Conservation (phyloP, 2,329 filamentous ascomycete genomes). For the Phyllosticta capitalensis region DNA sequence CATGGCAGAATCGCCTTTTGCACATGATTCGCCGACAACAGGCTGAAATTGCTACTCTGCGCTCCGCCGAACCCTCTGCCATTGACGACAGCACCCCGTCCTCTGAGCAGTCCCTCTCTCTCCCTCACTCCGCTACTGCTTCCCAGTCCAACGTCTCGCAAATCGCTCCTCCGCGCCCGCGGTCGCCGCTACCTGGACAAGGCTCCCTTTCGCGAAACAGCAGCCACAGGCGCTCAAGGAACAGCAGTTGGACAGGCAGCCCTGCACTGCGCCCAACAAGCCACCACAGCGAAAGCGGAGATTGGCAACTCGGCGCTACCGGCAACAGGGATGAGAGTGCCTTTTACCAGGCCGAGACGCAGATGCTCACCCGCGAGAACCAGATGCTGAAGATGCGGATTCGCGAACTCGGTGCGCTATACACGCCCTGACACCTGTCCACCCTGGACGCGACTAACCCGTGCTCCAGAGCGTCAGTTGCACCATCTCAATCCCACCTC, state of each 20-base stretch:
- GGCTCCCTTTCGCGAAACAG: slow-evolving; percentile 35
- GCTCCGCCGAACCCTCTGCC: slow-evolving; percentile 25
- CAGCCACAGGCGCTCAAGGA: slow-evolving; percentile 29
- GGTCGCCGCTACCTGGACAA: slow-evolving; percentile 23
- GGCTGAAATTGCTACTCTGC: slow-evolving; percentile 55
- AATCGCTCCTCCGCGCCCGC: slow-evolving; percentile 33
- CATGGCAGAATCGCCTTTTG: slow-evolving; percentile 58
- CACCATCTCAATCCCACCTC: slow-evolving; percentile 23
- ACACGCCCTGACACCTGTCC: slow-evolving; percentile 6
- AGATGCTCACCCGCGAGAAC: slow-evolving; percentile 68
- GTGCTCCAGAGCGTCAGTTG: slow-evolving; percentile 24
- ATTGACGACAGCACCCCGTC: slow-evolving; percentile 43
- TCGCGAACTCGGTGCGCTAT: slow-evolving; percentile 54
- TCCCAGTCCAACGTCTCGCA: slow-evolving; percentile 27
- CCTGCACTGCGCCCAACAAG: slow-evolving; percentile 45
- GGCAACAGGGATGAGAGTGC: slow-evolving; percentile 56
- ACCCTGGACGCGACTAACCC: neutral
- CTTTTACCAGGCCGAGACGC: slow-evolving; percentile 75
- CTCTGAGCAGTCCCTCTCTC: slow-evolving; percentile 37
- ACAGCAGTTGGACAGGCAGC: slow-evolving; percentile 32
- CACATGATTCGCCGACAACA: slow-evolving; percentile 70
- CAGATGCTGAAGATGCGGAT: slow-evolving; percentile 72
- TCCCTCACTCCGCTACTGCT: slow-evolving; percentile 27
- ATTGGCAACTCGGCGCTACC: slow-evolving; percentile 50
- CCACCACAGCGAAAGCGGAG: slow-evolving; percentile 50